Conservation (phyloP, 164 flowering plant species). For the Umbilicus rupestris region DNA sequence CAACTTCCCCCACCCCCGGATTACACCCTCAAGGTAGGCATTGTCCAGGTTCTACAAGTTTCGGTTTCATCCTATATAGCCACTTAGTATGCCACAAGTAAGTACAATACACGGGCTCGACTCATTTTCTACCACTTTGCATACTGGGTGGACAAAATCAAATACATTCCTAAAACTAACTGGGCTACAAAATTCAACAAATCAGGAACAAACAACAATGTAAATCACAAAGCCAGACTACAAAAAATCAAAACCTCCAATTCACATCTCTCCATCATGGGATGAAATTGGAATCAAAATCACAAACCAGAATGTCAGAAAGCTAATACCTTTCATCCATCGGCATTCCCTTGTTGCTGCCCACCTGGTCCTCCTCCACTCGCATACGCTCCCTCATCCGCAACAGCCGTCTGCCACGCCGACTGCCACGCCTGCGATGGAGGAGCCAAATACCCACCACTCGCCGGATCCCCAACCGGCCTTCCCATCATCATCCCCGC, state of each 20-base stretch:
- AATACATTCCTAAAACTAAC: not conserved
- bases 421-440: constrained; percentile 59
- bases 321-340: constrained; percentile 26
- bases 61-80: not conserved
- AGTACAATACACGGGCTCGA: not conserved
- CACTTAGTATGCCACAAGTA: not conserved
- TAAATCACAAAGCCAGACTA: not conserved
- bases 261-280: too few species aligned
- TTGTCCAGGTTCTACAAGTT: too few species aligned
- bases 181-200: not conserved
- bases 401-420: constrained; percentile 37
- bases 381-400: constrained; percentile 35
- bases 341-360: constrained; percentile 27
- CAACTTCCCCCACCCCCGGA: not conserved
- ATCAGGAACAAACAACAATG: not conserved
- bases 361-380: constrained; percentile 24
- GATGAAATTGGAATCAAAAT: too few species aligned
- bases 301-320: not conserved
- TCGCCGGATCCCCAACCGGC: constrained; percentile 29
- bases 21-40: not conserved
- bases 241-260: not conserved
- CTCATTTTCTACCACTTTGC: not conserved
- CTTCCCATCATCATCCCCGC: constrained; percentile 47
- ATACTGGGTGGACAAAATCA: not conserved
- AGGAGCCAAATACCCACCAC: constrained; percentile 31